Evolutionary conservation across 1,139 yeast genomes (phyloP), one percentile per base, ranked within the genome.

Genomic region (Geotrichum siamense): DNA sequence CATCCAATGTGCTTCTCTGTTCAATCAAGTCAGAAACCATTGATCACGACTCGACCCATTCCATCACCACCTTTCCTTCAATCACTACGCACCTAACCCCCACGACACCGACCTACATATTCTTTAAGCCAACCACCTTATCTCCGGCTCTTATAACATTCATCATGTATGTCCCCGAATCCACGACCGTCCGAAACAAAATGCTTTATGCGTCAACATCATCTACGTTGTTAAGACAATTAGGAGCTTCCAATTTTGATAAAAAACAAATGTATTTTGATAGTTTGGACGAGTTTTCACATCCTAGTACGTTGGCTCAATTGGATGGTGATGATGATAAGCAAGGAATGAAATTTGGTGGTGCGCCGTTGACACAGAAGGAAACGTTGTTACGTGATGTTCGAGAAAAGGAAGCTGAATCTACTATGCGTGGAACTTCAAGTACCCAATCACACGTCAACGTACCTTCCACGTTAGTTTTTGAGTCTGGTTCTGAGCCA

Each of bases 151-250:
- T 9, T 6, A n/a, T 28, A 9, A 13, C 59, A 8, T 87, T 91
- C 56, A 73, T 87, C 38, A 78, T 93, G 33, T 89, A 74, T 65
- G 91, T 91, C 39, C 97, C 98, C 0, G 96, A 91, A 60, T 62
- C 65, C 39, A 87, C 96, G 10, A 79, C 81, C 5, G 89, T 91
- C 28, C 75, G 89, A 48, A 74, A 76, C 48, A 91, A 91, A 61
- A 91, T 91, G 97, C 71, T 91, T 44, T 93, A 89, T 62, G 97
- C 98, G 2, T 82, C 96, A 2, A 80, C 94, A 16, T 85, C 85
- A 52, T 81, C 78, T 58, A 78, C 93, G 1, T 64, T 91, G 39
- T 65, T 83, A 42, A 75, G 82, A 51, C 79, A 81, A 50, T 69
- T 91, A 42, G 94, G 94, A 9, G 76, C 74, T 1, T 65, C 82